phyloP scores from a whole-genome alignment of 306 rosid genomes.

The Quercus wislizeni region DNA sequence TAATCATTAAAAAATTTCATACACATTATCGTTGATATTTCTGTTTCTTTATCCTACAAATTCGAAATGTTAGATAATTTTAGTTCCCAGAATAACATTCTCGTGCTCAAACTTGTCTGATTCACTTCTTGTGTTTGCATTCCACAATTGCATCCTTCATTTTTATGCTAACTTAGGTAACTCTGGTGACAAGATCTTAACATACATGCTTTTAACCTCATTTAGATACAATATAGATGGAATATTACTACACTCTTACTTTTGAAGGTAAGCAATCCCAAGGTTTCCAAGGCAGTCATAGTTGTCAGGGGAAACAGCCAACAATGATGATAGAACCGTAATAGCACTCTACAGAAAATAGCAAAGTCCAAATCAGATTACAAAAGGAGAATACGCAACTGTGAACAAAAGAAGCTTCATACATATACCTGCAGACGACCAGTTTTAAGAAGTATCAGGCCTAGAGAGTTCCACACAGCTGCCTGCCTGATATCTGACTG shows the following conservation, averaged over 20 bases:
- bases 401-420: slow-evolving; percentile 5
- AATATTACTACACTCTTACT: slow-evolving; percentile 37
- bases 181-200: background rate
- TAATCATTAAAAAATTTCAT: background rate
- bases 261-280: slow-evolving; percentile 89
- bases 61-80: too few species aligned
- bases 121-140: too few species aligned
- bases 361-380: slow-evolving; percentile 28
- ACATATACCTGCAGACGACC: slow-evolving; percentile 75
- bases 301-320: slow-evolving; percentile 69
- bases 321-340: slow-evolving; percentile 72
- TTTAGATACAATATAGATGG: background rate
- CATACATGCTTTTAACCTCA: background rate
- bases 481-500: slow-evolving; percentile 84
- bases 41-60: too few species aligned
- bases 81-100: too few species aligned
- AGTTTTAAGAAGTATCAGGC: slow-evolving; percentile 77
- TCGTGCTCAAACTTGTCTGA: too few species aligned
- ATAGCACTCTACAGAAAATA: slow-evolving; percentile 67
- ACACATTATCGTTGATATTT: too few species aligned
- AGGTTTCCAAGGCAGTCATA: slow-evolving; percentile 91
- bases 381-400: slow-evolving; percentile 14
- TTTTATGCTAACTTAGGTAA: background rate
- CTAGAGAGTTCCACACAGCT: slow-evolving; percentile 91
- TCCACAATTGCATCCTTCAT: background rate